phyloP scores from a whole-genome alignment of 2,329 filamentous ascomycete species.

The Scedosporium dehoogii region DNA sequence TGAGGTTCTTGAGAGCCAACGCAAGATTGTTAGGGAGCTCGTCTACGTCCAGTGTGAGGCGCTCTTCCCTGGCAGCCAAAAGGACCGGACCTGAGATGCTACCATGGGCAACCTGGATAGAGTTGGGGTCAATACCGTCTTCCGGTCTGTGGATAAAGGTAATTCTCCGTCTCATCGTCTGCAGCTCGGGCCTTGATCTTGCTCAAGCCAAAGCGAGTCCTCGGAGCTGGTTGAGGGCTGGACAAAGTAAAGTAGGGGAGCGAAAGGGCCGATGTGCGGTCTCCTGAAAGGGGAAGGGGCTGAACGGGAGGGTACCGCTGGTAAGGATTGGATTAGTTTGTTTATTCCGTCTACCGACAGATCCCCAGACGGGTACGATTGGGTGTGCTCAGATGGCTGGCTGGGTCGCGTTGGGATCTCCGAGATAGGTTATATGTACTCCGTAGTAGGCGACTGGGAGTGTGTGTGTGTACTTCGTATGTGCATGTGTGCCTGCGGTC shows the following conservation, averaged over 20 bases:
- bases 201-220: not conserved
- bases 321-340: not conserved
- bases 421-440: not conserved
- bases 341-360: not conserved
- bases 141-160: slow-evolving; percentile 67
- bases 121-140: slow-evolving; percentile 51
- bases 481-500: no score
- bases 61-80: slow-evolving; percentile 65
- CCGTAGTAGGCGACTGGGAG: not conserved
- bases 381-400: not conserved
- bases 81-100: slow-evolving; percentile 48
- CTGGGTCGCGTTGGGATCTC: not conserved
- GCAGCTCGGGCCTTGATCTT: not conserved
- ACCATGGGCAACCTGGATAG: slow-evolving; percentile 46
- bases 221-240: not conserved
- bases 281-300: slow-evolving; percentile 1
- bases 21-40: slow-evolving; percentile 64
- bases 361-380: not conserved
- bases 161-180: slow-evolving; percentile 63
- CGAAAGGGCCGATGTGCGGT: not conserved
- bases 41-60: slow-evolving; percentile 60
- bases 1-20: slow-evolving; percentile 46
- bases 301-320: not conserved
- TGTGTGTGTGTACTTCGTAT: no score
- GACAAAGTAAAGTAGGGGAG: not conserved